Evolutionary conservation across 495 filamentous ascomycete species (phyloP), one percentile per base, ranked within the genome.

Genomic region (Penicillium arizonense): DNA sequence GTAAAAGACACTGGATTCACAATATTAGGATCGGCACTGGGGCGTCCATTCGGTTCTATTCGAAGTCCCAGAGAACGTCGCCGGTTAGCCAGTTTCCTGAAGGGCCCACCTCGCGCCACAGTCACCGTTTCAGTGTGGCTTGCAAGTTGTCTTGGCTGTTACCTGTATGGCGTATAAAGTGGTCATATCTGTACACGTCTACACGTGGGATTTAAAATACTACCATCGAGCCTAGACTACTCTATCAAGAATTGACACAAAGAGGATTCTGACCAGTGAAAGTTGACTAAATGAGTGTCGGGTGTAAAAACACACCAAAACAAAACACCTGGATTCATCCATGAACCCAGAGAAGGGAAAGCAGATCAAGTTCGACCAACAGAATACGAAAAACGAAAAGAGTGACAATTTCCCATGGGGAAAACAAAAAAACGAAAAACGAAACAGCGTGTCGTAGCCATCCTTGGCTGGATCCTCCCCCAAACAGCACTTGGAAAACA

Each of bases 401-500:
- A 40, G 33, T 32, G 43, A 14, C 24, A 18, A 21, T 21, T 21
- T 30, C 18, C 24, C 14, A 28, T 16, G 26, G n/a, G 18, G 36
- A 30, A 45, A 30, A 37, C 32, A 14, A 18, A 5, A 26, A 32
- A 9, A n/a, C 2, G 6, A 4, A 33, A 33, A 24, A 5, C 28
- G 26, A 41, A 44, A 30, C 10, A 35, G 18, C 46, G 54, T 45
- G 32, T 46, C 32, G 36, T 50, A n/a, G 44, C 40, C 50, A 55
- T 52, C 48, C 47, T 28, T 35, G 44, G 51, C 57, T 56, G 36
- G 41, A 52, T 32, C 45, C 18, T 49, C 48, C 32, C 33, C 40
- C 39, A 12, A 55, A 58, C 44, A 56, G 50, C 49, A 58, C 49
- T 58, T 48, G 49, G 54, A 32, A 55, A 53, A 30, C 42, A 57